These are phyloP conservation scores for Ceratocystis alfenasii DNA, from an alignment of 2,329 filamentous ascomycete genomes.

Conservation along the genomic window DNA sequence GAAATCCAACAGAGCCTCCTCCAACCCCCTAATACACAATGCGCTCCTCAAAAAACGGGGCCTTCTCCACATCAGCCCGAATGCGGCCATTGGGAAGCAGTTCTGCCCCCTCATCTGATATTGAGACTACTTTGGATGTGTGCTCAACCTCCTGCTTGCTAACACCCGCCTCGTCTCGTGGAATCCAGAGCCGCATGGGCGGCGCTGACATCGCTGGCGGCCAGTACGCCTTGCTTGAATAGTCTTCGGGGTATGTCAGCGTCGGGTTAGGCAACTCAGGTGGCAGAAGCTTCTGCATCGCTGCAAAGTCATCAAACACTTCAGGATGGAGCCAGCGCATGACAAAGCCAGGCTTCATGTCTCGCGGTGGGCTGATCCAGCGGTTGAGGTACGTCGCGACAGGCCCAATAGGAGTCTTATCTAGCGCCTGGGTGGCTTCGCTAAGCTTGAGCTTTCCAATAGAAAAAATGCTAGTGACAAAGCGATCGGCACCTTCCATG, in stretches of 20 bases:
- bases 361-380: slow-evolving; percentile 26
- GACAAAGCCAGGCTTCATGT: slow-evolving; percentile 39
- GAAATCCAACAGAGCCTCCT: background rate
- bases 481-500: slow-evolving; percentile 32
- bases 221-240: slow-evolving; percentile 54
- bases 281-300: slow-evolving; percentile 30
- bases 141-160: slow-evolving; percentile 59
- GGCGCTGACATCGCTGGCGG: slow-evolving; percentile 54
- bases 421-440: slow-evolving; percentile 27
- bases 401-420: slow-evolving; percentile 27
- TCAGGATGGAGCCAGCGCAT: slow-evolving; percentile 66
- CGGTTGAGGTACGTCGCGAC: slow-evolving; percentile 27
- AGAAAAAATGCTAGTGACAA: slow-evolving; percentile 28
- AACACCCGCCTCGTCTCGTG: slow-evolving; percentile 56
- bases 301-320: slow-evolving; percentile 58
- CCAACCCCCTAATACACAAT: slow-evolving; percentile 31
- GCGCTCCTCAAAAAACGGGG: slow-evolving; percentile 30
- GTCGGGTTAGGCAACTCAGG: slow-evolving; percentile 24
- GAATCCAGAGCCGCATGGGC: slow-evolving; percentile 62
- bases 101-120: slow-evolving; percentile 59
- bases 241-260: slow-evolving; percentile 41
- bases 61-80: slow-evolving; percentile 30
- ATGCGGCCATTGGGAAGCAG: slow-evolving; percentile 39
- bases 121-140: slow-evolving; percentile 53
- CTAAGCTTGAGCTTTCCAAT: slow-evolving; percentile 26